phyloP scores from a whole-genome alignment of 2,329 filamentous ascomycete genomes.

The Colletotrichum sp. region DNA sequence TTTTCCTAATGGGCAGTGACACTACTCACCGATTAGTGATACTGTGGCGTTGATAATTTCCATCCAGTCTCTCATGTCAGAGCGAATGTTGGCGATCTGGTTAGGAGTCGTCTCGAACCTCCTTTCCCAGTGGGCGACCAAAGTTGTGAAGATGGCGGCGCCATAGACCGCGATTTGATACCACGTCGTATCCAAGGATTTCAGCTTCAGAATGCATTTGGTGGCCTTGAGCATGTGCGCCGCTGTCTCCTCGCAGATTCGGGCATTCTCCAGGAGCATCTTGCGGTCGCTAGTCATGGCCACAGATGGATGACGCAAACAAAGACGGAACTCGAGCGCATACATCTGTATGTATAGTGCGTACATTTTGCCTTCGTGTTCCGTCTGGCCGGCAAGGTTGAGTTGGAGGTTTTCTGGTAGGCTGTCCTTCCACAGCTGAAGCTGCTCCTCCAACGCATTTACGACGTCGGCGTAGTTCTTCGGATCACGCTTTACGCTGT shows the following conservation, averaged over 20 bases:
- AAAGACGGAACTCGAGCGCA: slow-evolving; percentile 62
- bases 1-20: background rate
- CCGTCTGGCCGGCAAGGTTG: slow-evolving; percentile 28
- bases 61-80: slow-evolving; percentile 75
- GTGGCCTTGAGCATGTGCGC: slow-evolving; percentile 68
- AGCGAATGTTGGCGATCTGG: slow-evolving; percentile 64
- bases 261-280: slow-evolving; percentile 66
- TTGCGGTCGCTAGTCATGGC: slow-evolving; percentile 59
- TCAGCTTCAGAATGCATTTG: slow-evolving; percentile 64
- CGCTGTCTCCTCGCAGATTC: slow-evolving; percentile 70
- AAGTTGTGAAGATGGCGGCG: slow-evolving; percentile 73
- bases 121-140: slow-evolving; percentile 74
- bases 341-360: slow-evolving; percentile 61
- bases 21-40: slow-evolving; percentile 64
- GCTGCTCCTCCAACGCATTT: slow-evolving; percentile 67
- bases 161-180: slow-evolving; percentile 76
- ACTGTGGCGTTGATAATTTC: slow-evolving; percentile 71
- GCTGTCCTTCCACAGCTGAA: slow-evolving; percentile 66
- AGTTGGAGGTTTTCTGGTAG: slow-evolving; percentile 68
- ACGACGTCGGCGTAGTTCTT: slow-evolving; percentile 69
- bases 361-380: slow-evolving; percentile 51
- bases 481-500: slow-evolving; percentile 69
- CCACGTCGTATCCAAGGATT: slow-evolving; percentile 80
- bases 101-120: slow-evolving; percentile 62
- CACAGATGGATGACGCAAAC: slow-evolving; percentile 66